Base-by-base conservation (phyloP, 208 protist genomes). In the Novymonas esmeraldas region DNA sequence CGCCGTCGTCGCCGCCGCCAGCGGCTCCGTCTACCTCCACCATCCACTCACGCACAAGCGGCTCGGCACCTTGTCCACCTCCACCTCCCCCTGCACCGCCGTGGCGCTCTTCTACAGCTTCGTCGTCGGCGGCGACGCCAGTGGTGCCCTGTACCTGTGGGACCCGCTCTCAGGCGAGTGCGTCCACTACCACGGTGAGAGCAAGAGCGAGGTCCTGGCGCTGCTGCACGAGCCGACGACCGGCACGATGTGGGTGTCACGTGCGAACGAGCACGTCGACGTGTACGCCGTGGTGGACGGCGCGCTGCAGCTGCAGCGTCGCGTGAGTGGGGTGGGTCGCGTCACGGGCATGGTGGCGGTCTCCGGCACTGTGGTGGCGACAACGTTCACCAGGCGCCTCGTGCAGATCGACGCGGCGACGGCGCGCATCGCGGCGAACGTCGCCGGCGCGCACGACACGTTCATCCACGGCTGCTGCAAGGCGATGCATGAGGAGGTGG, bases 171-270 rank as follows among this genome's bases (percentile, higher is more conserved):
- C 57, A 2, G 72, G 67, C 1, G 75, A 76, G 39, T 65, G 76
- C 6, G 16, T 89, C 18, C 39, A 31, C 22, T 64, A 72, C 39
- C 79, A 92, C 61, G 60, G 46, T 20, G 56, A 65, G 31, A 81
- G 82, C 44, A 73, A 29, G n/a, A 79, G 76, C 38, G 73, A 60
- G 36, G 84, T 91, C 16, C 70, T 73, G 3, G 55, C 59, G 60
- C 29, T 95, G 42, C 60, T 92, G 39, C 71, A 77, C 46, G 90
- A 95, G 55, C 70, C 66, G 18, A 65, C 58, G n/a, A 85, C 76
- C 3, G 64, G 68, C 22, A 91, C 73, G 13, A 33, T 95, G 7
- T 95, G 90, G 90, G 86, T 86, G 3, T 70, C 78, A 0, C 65
- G 87, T 10, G 41, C 60, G 16, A 87, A 92, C 41, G 86, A 85